Evolutionary conservation across 305 asterid species (phyloP).

Genomic region (Petunia hybrid): DNA sequence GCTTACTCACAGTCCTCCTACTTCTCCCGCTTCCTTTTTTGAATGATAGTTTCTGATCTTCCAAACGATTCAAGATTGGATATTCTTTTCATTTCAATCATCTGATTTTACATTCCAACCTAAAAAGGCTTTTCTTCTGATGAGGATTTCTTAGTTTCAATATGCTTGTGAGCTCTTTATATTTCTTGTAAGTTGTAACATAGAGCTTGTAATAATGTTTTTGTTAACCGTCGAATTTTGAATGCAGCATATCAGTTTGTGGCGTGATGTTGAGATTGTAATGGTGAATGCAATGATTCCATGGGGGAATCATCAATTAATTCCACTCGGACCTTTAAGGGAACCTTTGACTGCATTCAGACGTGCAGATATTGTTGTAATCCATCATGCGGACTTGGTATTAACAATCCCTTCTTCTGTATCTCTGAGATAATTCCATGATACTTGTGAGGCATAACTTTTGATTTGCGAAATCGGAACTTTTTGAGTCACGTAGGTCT

Average conservation of each 20-base stretch:
- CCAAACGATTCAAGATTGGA: conserved; percentile 9
- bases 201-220: conserved; percentile 34
- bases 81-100: background rate
- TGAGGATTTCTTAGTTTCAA: background rate
- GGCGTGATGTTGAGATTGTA: conserved; percentile 83
- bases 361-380: conserved; percentile 72
- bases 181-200: background rate
- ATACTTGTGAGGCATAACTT: conserved; percentile 14
- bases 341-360: conserved; percentile 81
- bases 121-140: background rate
- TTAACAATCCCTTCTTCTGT: conserved; percentile 32
- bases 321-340: conserved; percentile 91
- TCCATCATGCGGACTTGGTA: conserved; percentile 94
- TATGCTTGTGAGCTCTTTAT: background rate
- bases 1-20: background rate
- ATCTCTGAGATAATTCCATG: background rate
- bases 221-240: conserved; percentile 45
- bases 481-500: conserved; percentile 51
- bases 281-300: conserved; percentile 94
- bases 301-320: conserved; percentile 76
- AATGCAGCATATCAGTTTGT: conserved; percentile 73
- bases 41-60: background rate
- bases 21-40: background rate
- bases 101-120: background rate
- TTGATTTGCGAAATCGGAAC: background rate